phyloP scores from a whole-genome alignment of 768 basidiomycete genomes.

The Boletus fagicola region DNA sequence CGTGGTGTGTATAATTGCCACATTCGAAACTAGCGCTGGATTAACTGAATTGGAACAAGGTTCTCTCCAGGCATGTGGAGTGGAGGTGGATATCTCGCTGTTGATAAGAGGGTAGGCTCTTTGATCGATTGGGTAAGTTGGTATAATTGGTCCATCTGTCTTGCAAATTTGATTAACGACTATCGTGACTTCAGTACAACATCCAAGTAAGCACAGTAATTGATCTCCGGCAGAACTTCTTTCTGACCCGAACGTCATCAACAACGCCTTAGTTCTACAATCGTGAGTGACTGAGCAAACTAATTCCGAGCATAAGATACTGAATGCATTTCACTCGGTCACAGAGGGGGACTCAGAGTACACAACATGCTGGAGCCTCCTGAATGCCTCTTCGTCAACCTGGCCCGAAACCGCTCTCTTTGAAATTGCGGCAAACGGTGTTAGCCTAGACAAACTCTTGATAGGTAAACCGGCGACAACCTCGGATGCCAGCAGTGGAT shows the following conservation, averaged over 20 bases:
- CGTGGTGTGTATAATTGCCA: conserved; percentile 12
- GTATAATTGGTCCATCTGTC: not conserved
- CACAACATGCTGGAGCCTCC: not conserved
- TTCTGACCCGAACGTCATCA: not conserved
- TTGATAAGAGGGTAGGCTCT: conserved; percentile 38
- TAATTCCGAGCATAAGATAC: not conserved
- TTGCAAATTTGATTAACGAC: not conserved
- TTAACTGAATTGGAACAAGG: conserved; percentile 2
- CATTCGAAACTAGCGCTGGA: not conserved
- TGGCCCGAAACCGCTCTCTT: conserved; percentile 30
- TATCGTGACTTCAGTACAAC: conserved; percentile 23
- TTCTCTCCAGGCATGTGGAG: conserved; percentile 20
- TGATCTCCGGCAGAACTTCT: too few species aligned
- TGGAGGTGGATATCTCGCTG: conserved; percentile 37
- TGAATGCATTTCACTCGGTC: not conserved
- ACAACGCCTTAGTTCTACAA: conserved; percentile 25
- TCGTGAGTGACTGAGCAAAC: conserved; percentile 13
- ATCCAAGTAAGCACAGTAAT: conserved; percentile 33
- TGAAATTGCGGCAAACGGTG: conserved; percentile 52
- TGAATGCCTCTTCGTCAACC: too few species aligned
- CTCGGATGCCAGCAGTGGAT: conserved; percentile 54
- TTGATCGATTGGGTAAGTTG: conserved; percentile 45
- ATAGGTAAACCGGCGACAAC: conserved; percentile 68
- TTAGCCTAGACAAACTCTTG: conserved; percentile 61
- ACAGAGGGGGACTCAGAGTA: conserved; percentile 40